phyloP scores from a whole-genome alignment of 2,329 filamentous ascomycete genomes.

The Aspergillus sergii region DNA sequence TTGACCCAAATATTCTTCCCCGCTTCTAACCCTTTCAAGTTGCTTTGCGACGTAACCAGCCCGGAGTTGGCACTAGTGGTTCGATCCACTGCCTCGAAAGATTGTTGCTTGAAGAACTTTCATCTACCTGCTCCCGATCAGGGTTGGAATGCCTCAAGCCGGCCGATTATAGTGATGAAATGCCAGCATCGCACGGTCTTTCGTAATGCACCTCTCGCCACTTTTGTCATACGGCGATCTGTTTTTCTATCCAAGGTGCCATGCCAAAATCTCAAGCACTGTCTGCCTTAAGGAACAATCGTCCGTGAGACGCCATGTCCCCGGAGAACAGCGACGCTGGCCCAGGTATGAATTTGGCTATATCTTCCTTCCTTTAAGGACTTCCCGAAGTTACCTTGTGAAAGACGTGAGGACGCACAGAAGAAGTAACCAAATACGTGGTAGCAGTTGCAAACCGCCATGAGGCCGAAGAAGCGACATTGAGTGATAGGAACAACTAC shows the following conservation, averaged over 20 bases:
- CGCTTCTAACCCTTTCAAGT: not conserved
- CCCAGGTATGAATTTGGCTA: slow-evolving; percentile 21
- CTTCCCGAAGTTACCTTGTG: not conserved
- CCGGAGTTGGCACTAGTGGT: not conserved
- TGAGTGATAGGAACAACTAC: slow-evolving; percentile 12
- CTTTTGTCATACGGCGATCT: not conserved
- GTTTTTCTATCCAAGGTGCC: slow-evolving; percentile 10
- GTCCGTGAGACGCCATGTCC: slow-evolving; percentile 33
- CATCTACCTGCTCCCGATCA: not conserved
- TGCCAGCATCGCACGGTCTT: slow-evolving; percentile 5
- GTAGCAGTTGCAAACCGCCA: slow-evolving; percentile 21
- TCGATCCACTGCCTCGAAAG: not conserved
- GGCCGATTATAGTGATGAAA: not conserved
- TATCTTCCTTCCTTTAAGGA: not conserved
- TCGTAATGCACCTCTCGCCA: slow-evolving; percentile 10
- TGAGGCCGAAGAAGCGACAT: slow-evolving; percentile 18
- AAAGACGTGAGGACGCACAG: not conserved
- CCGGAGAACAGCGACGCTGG: slow-evolving; percentile 28
- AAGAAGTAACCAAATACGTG: slow-evolving; percentile 7
- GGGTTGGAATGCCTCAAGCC: not conserved
- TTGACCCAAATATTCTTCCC: not conserved
- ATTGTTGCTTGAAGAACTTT: not conserved
- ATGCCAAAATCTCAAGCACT: slow-evolving; percentile 16
- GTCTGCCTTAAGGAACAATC: slow-evolving; percentile 10
- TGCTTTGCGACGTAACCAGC: not conserved